Conservation (phyloP, 306 rosid species). For the Styphnolobium japonicum region DNA sequence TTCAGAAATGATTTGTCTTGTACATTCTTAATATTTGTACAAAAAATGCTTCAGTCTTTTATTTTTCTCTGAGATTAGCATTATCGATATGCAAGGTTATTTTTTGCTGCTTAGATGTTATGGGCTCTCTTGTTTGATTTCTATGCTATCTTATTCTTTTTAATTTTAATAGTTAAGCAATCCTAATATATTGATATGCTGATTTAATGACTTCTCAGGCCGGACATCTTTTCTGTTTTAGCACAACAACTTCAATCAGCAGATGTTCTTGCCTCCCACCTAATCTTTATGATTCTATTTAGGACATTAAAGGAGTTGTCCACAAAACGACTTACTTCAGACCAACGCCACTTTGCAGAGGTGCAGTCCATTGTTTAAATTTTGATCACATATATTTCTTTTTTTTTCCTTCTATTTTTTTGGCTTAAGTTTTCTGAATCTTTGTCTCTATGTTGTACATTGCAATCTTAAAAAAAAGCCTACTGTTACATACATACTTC, state of each 20-base stretch:
- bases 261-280: slow-evolving; percentile 76
- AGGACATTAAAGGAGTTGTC: slow-evolving; percentile 87
- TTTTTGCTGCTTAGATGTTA: slow-evolving; percentile 10
- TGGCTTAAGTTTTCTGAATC: slow-evolving; percentile 9
- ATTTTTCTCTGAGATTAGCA: slow-evolving; percentile 2
- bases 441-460: slow-evolving; percentile 6
- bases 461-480: slow-evolving; percentile 2
- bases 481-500: not conserved
- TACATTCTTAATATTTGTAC: not conserved
- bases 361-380: slow-evolving; percentile 42
- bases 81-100: not conserved
- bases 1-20: not conserved
- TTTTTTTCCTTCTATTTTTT: not conserved
- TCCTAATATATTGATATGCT: slow-evolving; percentile 41
- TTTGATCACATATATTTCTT: not conserved
- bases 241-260: slow-evolving; percentile 85
- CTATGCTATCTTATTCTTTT: not conserved
- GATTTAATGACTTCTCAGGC: slow-evolving; percentile 65
- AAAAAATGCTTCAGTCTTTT: not conserved
- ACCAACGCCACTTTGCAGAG: slow-evolving; percentile 88
- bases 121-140: slow-evolving; percentile 1
- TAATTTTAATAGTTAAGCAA: slow-evolving; percentile 27
- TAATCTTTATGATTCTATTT: slow-evolving; percentile 78
- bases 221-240: slow-evolving; percentile 81
- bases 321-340: slow-evolving; percentile 80